Evolutionary conservation across 345 rosid genomes (phyloP).

Genomic region (Trapa bicornis): DNA sequence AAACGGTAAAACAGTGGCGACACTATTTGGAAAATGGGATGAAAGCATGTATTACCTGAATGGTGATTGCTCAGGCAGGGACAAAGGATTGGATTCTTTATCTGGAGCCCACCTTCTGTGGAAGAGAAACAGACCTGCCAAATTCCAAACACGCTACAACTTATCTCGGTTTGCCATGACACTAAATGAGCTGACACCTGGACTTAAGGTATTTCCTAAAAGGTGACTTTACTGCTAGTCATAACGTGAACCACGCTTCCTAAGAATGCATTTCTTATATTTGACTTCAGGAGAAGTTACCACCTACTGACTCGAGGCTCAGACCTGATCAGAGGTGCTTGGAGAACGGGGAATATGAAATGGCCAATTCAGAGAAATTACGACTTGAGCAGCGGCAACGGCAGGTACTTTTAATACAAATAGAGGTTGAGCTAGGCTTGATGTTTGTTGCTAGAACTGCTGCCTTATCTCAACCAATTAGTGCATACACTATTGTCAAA

Average conservation of each 20-base stretch:
- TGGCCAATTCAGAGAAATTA: slow-evolving; percentile 94
- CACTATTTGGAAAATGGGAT: slow-evolving; percentile 96
- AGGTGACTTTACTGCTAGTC: not conserved
- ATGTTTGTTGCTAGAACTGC: too few relatives aligned
- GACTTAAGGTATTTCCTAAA: slow-evolving; percentile 45
- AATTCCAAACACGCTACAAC: slow-evolving; percentile 66
- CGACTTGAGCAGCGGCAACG: slow-evolving; percentile 92
- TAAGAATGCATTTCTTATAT: not conserved
- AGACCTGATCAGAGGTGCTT: slow-evolving; percentile 87
- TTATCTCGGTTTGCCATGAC: slow-evolving; percentile 85
- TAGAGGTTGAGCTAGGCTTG: not conserved
- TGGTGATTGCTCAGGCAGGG: slow-evolving; percentile 71
- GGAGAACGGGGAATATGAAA: slow-evolving; percentile 90
- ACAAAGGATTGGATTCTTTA: slow-evolving; percentile 46
- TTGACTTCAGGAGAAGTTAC: slow-evolving; percentile 61
- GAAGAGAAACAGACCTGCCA: slow-evolving; percentile 70
- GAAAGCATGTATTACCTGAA: slow-evolving; percentile 71
- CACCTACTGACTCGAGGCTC: slow-evolving; percentile 96
- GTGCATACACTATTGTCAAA: too few relatives aligned
- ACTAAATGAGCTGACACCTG: slow-evolving; percentile 73
- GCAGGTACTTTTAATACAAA: slow-evolving; percentile 39
- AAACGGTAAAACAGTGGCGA: slow-evolving; percentile 63
- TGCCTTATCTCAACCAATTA: too few relatives aligned
- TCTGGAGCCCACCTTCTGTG: slow-evolving; percentile 60
- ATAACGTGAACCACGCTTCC: too few relatives aligned